These are phyloP conservation scores for Rhododendron kiyosumense DNA, from an alignment of 148 eudicot genomes.

Conservation along the genomic window DNA sequence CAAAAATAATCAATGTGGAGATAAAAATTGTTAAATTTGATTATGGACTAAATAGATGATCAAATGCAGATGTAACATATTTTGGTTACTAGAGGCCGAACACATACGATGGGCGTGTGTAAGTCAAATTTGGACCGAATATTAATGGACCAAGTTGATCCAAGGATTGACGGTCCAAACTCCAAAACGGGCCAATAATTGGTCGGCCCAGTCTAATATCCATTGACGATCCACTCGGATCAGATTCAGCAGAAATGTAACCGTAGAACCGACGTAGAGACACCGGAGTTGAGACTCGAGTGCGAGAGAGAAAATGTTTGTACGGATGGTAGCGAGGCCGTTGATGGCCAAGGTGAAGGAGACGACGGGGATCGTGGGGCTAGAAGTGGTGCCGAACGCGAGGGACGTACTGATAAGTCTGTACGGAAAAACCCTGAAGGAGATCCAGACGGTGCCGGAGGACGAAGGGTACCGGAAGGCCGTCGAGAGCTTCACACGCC, in stretches of 20 bases:
- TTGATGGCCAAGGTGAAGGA: conserved; percentile 83
- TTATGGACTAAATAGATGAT: too few species aligned
- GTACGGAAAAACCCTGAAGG: conserved; percentile 72
- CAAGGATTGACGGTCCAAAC: neutral
- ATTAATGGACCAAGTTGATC: neutral
- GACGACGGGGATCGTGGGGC: conserved; percentile 88
- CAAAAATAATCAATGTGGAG: too few species aligned
- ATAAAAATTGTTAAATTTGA: too few species aligned
- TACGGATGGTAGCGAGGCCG: conserved; percentile 71
- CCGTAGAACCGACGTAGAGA: neutral
- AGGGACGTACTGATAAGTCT: conserved; percentile 70
- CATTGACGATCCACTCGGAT: neutral
- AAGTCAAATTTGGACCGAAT: too few species aligned
- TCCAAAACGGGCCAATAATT: neutral
- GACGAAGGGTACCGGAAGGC: conserved; percentile 90
- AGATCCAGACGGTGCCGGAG: conserved; percentile 82
- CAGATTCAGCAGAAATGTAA: too few species aligned
- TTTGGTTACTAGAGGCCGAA: too few species aligned
- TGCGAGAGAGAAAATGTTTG: conserved; percentile 40
- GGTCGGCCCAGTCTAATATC: neutral
- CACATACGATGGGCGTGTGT: too few species aligned
- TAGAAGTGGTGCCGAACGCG: conserved; percentile 86
- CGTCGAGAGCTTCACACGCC: conserved; percentile 86
- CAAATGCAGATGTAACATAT: too few species aligned
- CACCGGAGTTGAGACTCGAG: neutral